Evolutionary conservation across 345 rosid genomes (phyloP).

Genomic region (Euphorbia peplus): DNA sequence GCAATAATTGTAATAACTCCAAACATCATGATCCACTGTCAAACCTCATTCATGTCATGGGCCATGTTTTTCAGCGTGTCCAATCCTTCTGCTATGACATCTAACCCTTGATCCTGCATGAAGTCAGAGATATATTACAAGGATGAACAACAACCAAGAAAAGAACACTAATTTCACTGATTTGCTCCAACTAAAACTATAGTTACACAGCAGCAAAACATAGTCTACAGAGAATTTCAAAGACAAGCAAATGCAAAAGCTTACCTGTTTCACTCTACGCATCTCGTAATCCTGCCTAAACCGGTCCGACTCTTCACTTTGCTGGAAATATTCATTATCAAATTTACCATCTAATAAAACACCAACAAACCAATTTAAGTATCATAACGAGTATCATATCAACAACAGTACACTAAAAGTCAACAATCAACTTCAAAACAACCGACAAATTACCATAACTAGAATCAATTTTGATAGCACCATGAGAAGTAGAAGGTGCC

Average conservation of each 20-base stretch:
- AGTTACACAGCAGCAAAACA: not conserved
- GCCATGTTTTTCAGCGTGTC: constrained; percentile 31
- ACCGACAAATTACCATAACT: constrained; percentile 16
- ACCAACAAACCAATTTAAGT: not conserved
- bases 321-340: constrained; percentile 24
- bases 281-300: constrained; percentile 33
- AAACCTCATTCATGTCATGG: constrained; percentile 31
- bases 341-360: constrained; percentile 21
- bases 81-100: constrained; percentile 33
- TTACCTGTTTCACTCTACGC: constrained; percentile 31
- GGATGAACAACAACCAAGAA: not conserved
- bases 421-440: not conserved
- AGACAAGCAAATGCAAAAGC: not conserved
- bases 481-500: constrained; percentile 23
- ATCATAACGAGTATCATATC: not conserved
- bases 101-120: constrained; percentile 35
- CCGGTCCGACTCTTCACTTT: constrained; percentile 13
- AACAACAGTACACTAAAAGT: not conserved
- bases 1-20: not conserved
- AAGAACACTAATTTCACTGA: not conserved
- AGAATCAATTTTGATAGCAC: constrained; percentile 24
- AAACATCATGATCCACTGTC: not conserved
- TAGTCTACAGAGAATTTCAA: not conserved
- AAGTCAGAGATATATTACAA: constrained; percentile 1
- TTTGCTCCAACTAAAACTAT: not conserved